Percentiles rank a stretch among this genome's conserved stretches.
Evolutionary conservation across 2,329 filamentous ascomycete genomes (phyloP).

Genomic region (Trichoderma arundinaceum): DNA sequence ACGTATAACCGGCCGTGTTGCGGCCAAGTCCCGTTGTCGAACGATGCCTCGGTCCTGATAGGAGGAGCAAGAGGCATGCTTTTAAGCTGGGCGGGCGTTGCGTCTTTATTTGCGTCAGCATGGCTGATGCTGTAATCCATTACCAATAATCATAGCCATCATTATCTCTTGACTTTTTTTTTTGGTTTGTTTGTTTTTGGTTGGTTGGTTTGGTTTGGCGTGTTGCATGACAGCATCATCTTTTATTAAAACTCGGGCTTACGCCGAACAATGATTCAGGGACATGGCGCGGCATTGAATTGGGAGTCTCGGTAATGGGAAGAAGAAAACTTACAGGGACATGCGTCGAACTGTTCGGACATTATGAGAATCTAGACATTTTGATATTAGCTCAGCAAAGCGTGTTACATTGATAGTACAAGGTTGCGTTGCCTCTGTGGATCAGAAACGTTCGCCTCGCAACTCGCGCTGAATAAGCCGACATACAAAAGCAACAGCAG

Average conservation of each 20-base stretch:
- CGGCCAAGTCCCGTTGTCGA: slow-evolving; percentile 48
- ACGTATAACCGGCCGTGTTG: slow-evolving; percentile 68
- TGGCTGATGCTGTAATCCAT: slow-evolving; percentile 16
- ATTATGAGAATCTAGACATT: slow-evolving; percentile 4
- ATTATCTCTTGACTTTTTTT: background rate
- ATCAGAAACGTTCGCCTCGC: background rate
- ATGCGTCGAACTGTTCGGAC: background rate
- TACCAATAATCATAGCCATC: background rate
- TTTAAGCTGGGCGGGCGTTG: slow-evolving; percentile 31
- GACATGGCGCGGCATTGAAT: slow-evolving; percentile 21
- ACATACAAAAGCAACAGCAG: background rate
- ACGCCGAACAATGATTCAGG: background rate
- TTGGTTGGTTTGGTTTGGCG: too few species aligned
- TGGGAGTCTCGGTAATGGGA: slow-evolving; percentile 21
- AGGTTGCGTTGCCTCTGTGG: background rate
- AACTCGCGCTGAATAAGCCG: background rate
- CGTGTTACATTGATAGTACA: slow-evolving; percentile 8
- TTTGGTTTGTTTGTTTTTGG: too few species aligned
- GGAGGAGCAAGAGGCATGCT: slow-evolving; percentile 3
- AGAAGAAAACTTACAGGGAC: slow-evolving; percentile 10
- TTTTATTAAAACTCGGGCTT: background rate
- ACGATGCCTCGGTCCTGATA: slow-evolving; percentile 32
- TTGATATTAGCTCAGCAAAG: slow-evolving; percentile 13
- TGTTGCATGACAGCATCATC: slow-evolving; percentile 6
- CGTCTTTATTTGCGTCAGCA: slow-evolving; percentile 36